A percentile compares a stretch with the other conserved stretches of the same genome.
Evolutionary conservation across 441 rosid species (phyloP).

Genomic region (Lepidium campestre): DNA sequence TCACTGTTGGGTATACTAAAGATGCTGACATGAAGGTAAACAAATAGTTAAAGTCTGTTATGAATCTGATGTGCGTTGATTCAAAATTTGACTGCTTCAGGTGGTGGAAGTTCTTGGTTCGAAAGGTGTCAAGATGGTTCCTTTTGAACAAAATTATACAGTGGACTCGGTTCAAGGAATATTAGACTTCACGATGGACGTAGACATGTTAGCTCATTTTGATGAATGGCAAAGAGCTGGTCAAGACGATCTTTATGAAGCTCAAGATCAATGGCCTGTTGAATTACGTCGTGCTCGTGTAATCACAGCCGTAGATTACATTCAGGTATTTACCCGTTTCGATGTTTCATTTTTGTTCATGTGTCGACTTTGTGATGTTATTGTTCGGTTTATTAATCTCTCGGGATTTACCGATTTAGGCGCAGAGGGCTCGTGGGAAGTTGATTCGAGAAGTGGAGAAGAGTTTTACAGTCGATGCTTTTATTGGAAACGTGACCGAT

Average conservation of each 20-base stretch:
- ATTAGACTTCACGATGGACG: constrained; percentile 77
- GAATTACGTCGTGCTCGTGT: constrained; percentile 72
- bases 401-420: constrained; percentile 35
- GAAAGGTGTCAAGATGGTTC: constrained; percentile 76
- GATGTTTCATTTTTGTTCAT: background rate
- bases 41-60: background rate
- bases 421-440: constrained; percentile 76
- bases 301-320: constrained; percentile 73
- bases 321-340: constrained; percentile 47
- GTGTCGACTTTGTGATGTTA: background rate
- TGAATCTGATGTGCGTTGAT: background rate
- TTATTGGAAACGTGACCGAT: constrained; percentile 78
- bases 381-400: background rate
- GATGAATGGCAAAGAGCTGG: constrained; percentile 83
- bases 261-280: constrained; percentile 89
- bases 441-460: constrained; percentile 67
- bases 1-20: constrained; percentile 76
- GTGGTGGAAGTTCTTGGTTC: constrained; percentile 67
- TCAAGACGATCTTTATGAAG: constrained; percentile 67
- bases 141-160: constrained; percentile 65
- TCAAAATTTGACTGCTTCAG: constrained; percentile 26
- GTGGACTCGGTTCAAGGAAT: constrained; percentile 85
- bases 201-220: constrained; percentile 84
- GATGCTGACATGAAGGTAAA: constrained; percentile 91
- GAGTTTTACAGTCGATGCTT: constrained; percentile 69